Conservation (phyloP, 192 early-diverging fungal species). For the Backusella liffmaniae region DNA sequence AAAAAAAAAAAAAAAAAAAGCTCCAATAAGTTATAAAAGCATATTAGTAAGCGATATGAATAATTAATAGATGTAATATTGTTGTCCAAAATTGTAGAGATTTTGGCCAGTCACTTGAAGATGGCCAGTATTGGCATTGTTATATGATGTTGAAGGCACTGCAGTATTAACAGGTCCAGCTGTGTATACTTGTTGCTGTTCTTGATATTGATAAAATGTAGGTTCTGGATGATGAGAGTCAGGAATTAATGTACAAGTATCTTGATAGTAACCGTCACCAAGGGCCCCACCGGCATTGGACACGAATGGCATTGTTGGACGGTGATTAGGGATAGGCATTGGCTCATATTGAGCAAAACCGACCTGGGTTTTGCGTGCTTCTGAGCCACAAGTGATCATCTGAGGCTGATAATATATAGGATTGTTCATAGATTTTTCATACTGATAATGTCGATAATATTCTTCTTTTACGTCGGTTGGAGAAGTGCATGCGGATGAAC, state of each 20-base stretch:
- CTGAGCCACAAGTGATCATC: background rate
- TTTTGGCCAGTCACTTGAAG: background rate
- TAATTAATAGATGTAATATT: background rate
- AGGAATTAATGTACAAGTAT: background rate
- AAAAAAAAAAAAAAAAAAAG: background rate
- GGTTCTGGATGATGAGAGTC: background rate
- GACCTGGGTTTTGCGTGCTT: background rate
- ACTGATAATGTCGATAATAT: background rate
- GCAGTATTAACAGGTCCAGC: background rate
- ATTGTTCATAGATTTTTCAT: background rate
- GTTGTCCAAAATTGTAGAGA: background rate
- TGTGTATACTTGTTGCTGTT: constrained; percentile 3
- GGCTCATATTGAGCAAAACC: background rate
- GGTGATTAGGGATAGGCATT: background rate
- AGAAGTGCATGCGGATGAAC: background rate
- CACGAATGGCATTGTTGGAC: background rate
- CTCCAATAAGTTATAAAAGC: background rate
- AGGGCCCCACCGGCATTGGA: background rate
- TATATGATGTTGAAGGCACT: background rate
- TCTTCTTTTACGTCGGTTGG: background rate
- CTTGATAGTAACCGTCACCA: background rate
- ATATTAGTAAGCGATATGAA: background rate
- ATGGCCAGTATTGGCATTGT: background rate
- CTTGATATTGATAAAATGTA: background rate
- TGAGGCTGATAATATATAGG: background rate